Evolutionary conservation across 768 basidiomycete species (phyloP), one percentile per base, ranked within the genome.

Genomic region (Lactarius akahatsu): DNA sequence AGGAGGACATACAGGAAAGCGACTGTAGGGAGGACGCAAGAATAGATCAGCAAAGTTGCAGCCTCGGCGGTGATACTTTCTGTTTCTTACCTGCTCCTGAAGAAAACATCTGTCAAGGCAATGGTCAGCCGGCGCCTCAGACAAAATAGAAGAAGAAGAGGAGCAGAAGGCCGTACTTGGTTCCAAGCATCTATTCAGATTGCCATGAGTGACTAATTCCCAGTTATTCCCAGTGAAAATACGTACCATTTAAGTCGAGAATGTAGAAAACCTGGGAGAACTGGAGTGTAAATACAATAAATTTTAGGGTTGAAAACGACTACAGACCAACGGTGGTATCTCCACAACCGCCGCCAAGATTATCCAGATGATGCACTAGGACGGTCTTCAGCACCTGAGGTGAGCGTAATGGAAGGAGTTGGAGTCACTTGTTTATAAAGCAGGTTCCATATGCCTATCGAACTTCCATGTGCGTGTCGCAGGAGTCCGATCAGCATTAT

Each of bases 131-230:
- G 3, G 36, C 0, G 11, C n/a, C 61, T 15, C 38, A 13, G n/a
- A 43, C 40, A 28, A 13, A 9, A 61, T 16, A 50, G n/a, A 52
- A n/a, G 2, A 1, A 11, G 2, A 1, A 11, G 28, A 32, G 30
- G 26, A 3, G 34, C 34, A 28, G 16, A 23, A 15, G 10, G 50
- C 2, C 56, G 8, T 58, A 66, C 65, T 26, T 34, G 8, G 18
- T 62, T 62, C 61, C 60, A 66, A 62, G 57, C 36, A 32, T 57
- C 65, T 66, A 32, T 62, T 43, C 32, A 32, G 34, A 13, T n/a
- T 26, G 0, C 6, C 9, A 40, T 66, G 26, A 66, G 61, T 9
- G 6, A 11, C 10, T 11, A 26, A 50, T 28, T 26, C 4, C 23
- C 4, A 3, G 0, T 3, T 15, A 18, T 41, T n/a, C 47, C 7